These are phyloP conservation scores for Pleurotus tuoliensis DNA, from an alignment of 768 basidiomycete species.

Conservation along the genomic window DNA sequence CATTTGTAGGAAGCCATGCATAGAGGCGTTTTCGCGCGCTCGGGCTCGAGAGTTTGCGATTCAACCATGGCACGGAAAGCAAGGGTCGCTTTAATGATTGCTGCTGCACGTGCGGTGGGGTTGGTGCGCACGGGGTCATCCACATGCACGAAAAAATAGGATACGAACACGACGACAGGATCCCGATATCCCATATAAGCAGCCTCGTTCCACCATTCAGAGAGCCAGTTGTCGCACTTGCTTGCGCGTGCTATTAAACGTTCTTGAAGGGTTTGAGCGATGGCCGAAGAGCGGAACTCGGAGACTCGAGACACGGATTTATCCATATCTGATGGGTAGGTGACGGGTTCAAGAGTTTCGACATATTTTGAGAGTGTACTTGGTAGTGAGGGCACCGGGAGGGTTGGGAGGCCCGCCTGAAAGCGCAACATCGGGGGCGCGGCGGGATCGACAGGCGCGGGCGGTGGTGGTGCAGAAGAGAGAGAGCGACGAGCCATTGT, in stretches of 20 bases:
- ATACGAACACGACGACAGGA: constrained; percentile 87
- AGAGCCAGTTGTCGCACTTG: constrained; percentile 71
- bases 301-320: constrained; percentile 57
- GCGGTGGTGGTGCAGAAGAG: background rate
- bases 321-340: constrained; percentile 58
- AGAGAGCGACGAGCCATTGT: too few species aligned
- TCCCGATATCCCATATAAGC: constrained; percentile 89
- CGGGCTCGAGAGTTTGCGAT: constrained; percentile 86
- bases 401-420: constrained; percentile 65
- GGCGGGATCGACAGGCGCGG: constrained; percentile 42
- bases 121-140: constrained; percentile 52
- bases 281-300: constrained; percentile 66
- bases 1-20: constrained; percentile 96
- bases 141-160: constrained; percentile 92
- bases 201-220: constrained; percentile 96
- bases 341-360: constrained; percentile 75
- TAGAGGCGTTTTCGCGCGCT: constrained; percentile 75
- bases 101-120: constrained; percentile 70
- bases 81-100: constrained; percentile 79
- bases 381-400: constrained; percentile 82
- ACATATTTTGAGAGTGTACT: constrained; percentile 89
- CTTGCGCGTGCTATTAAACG: constrained; percentile 75
- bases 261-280: constrained; percentile 68
- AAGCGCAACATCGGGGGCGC: constrained; percentile 69
- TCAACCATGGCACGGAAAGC: constrained; percentile 84